Evolutionary conservation across 208 protist genomes (phyloP), one percentile per base, ranked within the genome.

Genomic region (Naegleria gruberi): DNA sequence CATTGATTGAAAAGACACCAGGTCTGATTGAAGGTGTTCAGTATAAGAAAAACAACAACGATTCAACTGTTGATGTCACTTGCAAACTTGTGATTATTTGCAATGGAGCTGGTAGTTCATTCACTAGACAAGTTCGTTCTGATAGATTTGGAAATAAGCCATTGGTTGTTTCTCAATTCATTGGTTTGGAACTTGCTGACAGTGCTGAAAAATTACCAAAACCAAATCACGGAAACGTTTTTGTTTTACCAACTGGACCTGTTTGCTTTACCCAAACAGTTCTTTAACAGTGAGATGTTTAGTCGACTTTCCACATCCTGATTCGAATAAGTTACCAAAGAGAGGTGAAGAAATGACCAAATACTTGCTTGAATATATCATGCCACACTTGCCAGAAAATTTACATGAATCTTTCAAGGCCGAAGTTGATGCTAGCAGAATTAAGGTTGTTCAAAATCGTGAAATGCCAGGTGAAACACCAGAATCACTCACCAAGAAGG

Each of bases 101-200:
- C 91, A 96, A 98, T 92, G 97, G 97, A 37, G 95, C 95, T 87
- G 93, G 94, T 91, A 97, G 95, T 90, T 97, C 97, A 87, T 98
- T 95, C 92, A 97, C 97, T 93, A 93, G 94, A 40, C 93, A 93
- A 86, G 95, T 95, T 92, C 92, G 96, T 89, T 94, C 97, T 91
- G 96, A 96, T 92, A 55, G 15, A 55, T 19, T 55, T 15, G 95
- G 91, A 15, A 95, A 94, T 15, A 93, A 94, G 85, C 89, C 92
- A 34, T 91, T 95, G 47, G 96, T 97, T 91, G 94, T 96, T 90
- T 97, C 95, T 77, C 93, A 97, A 92, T 98, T 98, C 92, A 91
- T 97, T 42, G 96, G 95, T 40, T 93, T 97, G 46, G 91, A 97
- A 77, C 82, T 98, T 37, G 93, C 94, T 89, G 90, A 89, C 47